Percentiles rank a stretch among this genome's conserved stretches.
phyloP scores from a whole-genome alignment of 305 asterid genomes.

The Coffea humblotiana region DNA sequence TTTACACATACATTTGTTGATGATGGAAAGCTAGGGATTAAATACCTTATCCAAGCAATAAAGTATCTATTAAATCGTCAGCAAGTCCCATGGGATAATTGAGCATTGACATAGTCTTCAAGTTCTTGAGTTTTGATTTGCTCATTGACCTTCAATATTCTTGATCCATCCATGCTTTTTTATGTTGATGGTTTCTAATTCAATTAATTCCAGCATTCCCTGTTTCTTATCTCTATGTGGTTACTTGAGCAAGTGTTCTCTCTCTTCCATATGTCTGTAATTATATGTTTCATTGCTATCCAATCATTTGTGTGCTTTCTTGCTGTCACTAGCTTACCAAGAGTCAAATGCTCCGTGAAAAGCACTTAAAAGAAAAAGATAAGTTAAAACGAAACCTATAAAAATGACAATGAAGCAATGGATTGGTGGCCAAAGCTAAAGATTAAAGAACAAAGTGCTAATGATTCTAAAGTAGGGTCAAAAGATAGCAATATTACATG shows the following conservation, averaged over 20 bases:
- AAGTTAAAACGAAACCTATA: conserved; percentile 2
- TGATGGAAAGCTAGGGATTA: neutral
- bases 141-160: neutral
- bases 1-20: neutral
- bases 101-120: neutral
- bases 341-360: conserved; percentile 1
- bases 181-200: neutral
- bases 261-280: neutral
- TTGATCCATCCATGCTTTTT: neutral
- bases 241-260: neutral
- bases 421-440: conserved; percentile 37
- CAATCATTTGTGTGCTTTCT: neutral
- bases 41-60: neutral
- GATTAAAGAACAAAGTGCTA: conserved; percentile 42
- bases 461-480: conserved; percentile 64
- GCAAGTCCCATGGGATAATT: neutral
- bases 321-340: neutral
- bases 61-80: neutral
- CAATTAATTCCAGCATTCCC: neutral
- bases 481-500: conserved; percentile 42
- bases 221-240: neutral
- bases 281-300: neutral
- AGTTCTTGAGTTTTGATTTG: neutral
- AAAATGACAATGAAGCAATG: conserved; percentile 18
- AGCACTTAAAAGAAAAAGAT: neutral